These are phyloP conservation scores for Dendrobium nobile DNA, from an alignment of 106 monocot species.

Conservation along the genomic window DNA sequence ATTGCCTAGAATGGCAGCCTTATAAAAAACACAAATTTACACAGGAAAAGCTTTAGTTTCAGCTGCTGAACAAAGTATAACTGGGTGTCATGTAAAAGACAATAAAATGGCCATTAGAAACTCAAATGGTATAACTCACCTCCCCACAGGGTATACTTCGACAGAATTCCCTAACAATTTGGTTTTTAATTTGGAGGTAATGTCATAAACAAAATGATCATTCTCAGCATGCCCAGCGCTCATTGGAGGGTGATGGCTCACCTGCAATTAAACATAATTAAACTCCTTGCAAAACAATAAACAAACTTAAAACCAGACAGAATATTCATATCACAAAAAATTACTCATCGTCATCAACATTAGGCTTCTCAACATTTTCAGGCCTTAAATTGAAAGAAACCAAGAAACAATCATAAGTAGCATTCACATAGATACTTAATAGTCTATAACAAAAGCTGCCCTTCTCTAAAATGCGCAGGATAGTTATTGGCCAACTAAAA, in stretches of 20 bases:
- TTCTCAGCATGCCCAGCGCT: slow-evolving; percentile 91
- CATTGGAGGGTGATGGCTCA: slow-evolving; percentile 98
- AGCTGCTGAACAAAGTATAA: background rate
- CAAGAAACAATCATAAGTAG: background rate
- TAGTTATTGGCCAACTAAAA: background rate
- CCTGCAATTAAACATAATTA: slow-evolving; percentile 32
- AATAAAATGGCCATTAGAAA: slow-evolving; percentile 1
- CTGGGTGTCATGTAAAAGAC: background rate
- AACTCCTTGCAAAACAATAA: background rate
- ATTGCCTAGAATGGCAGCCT: background rate
- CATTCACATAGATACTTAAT: background rate
- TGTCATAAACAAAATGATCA: slow-evolving; percentile 94
- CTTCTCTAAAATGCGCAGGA: background rate
- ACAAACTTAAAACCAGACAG: background rate
- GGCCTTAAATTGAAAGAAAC: background rate
- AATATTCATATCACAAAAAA: background rate
- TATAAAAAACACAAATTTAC: background rate
- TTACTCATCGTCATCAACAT: background rate
- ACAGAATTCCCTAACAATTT: slow-evolving; percentile 92
- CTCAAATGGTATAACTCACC: slow-evolving; percentile 29
- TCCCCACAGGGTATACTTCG: slow-evolving; percentile 88
- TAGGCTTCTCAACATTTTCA: background rate
- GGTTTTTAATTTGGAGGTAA: slow-evolving; percentile 92
- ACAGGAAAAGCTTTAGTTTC: background rate
- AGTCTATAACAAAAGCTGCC: background rate